Base-by-base conservation (phyloP, 2,329 filamentous ascomycete genomes). In the Tolypocladium cylindrosporum region DNA sequence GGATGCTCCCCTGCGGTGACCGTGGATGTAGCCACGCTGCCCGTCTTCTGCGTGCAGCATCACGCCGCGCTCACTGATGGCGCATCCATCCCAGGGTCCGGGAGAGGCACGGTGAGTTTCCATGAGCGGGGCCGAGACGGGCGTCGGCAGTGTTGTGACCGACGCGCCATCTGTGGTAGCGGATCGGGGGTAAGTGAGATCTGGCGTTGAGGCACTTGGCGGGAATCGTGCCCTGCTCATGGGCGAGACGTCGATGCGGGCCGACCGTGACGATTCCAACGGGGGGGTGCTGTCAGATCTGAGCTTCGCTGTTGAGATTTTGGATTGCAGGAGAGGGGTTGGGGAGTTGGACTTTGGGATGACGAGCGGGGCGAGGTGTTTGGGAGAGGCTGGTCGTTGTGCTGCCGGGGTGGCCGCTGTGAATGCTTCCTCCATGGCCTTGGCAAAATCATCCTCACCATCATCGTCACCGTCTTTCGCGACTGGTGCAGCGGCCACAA, bases 1-100 rank as follows among this genome's bases (percentile, higher is more conserved):
- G 1, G 84, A 86, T 55, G 77, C 77, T 24, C 78, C 77, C 54
- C 83, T 74, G 56, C 76, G 75, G 63, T 86, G 82, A 4, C 74
- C 67, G 31, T 56, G 56, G 31, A 57, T 7, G 13, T 40, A 21
- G 10, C 48, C 54, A 37, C 40, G 34, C 21, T 42, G 54, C 8
- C 43, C 55, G 3, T 68, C 65, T 48, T 48, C 56, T 53, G 39
- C 63, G 57, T n/a, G 63, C 59, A n/a, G n/a, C 48, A 43, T 16
- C 37, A 16, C 27, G 24, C 21, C 48, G 1, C 54, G 57, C 21
- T 59, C 60, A 37, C 10, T 57, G 34, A 42, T 50, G 19, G 54
- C 50, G 5, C 52, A 34, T 34, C 65, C 72, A 34, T 79, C 77
- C 74, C 75, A 80, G 11, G 75, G 73, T 53, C 70, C 76, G 1